Percentiles rank a stretch among this genome's conserved stretches.
These are phyloP conservation scores for Aurantiochytrium sp. DNA, from an alignment of 108 stramenopile species.

Conservation along the genomic window DNA sequence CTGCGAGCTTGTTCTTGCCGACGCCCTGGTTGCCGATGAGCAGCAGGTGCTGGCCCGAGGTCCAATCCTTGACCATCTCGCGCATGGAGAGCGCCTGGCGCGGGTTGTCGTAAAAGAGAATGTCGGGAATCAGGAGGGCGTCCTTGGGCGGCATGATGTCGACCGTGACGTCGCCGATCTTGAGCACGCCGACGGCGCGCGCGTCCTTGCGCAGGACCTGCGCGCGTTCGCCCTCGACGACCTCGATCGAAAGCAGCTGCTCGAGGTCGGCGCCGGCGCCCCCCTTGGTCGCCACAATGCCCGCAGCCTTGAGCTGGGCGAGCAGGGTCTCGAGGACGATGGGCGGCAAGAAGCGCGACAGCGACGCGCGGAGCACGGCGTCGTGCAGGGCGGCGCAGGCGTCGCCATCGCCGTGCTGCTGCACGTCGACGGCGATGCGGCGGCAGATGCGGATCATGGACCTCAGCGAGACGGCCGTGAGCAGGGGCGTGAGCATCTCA, in stretches of 20 bases:
- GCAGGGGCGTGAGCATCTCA: not conserved
- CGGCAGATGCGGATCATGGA: conserved; percentile 30
- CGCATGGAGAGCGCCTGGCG: conserved; percentile 50
- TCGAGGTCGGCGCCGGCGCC: not conserved
- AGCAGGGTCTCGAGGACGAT: conserved; percentile 21
- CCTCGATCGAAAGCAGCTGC: not conserved
- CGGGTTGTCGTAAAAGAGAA: conserved; percentile 53
- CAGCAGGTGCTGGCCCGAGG: conserved; percentile 65
- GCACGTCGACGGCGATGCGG: not conserved
- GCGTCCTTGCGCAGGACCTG: not conserved
- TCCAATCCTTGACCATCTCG: conserved; percentile 58
- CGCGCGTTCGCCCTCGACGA: not conserved
- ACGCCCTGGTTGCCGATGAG: conserved; percentile 82
- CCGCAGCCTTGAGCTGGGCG: not conserved
- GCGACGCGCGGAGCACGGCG: not conserved
- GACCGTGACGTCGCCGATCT: conserved; percentile 47
- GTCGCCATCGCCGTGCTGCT: not conserved
- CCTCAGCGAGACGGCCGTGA: conserved; percentile 1
- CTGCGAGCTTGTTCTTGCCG: conserved; percentile 78
- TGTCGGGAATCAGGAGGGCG: conserved; percentile 52
- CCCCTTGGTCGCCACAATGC: not conserved
- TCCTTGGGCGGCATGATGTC: conserved; percentile 27
- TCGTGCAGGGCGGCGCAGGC: not conserved
- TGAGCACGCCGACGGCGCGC: conserved; percentile 5
- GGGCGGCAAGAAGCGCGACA: not conserved